phyloP scores from a whole-genome alignment of 2,329 filamentous ascomycete species.

The Calonectria naviculata region DNA sequence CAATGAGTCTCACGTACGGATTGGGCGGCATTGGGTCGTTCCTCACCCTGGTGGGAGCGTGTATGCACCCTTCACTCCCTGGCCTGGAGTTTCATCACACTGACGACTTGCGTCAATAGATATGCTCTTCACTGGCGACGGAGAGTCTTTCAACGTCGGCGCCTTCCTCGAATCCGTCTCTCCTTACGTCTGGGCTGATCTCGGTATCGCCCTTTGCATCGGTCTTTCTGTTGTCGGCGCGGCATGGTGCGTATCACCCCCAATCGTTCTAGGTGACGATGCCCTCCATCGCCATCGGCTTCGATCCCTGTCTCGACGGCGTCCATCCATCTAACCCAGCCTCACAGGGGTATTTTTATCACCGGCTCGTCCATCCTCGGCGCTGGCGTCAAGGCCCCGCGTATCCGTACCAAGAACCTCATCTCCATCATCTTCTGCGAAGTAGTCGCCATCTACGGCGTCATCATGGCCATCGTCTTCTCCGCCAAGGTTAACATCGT shows the following conservation, averaged over 20 bases:
- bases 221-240: conserved; percentile 96
- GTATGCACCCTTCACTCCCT: conserved; percentile 63
- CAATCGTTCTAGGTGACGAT: conserved; percentile 10
- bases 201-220: conserved; percentile 95
- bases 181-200: conserved; percentile 90
- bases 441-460: conserved; percentile 99
- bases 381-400: conserved; percentile 94
- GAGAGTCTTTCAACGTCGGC: conserved; percentile 97
- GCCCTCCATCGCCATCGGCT: not conserved
- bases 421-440: conserved; percentile 99
- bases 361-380: conserved; percentile 98
- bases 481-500: conserved; percentile 84
- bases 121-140: conserved; percentile 97
- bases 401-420: conserved; percentile 99
- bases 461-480: conserved; percentile 99
- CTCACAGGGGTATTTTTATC: conserved; percentile 93
- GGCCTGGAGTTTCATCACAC: conserved; percentile 19
- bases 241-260: conserved; percentile 78
- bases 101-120: conserved; percentile 65
- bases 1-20: conserved; percentile 81
- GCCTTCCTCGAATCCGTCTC: conserved; percentile 94
- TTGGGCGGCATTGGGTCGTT: conserved; percentile 75
- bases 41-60: conserved; percentile 79
- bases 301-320: conserved; percentile 8
- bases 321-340: conserved; percentile 29